Conservation (phyloP, 805 yeast species). For the Torulaspora franciscae region DNA sequence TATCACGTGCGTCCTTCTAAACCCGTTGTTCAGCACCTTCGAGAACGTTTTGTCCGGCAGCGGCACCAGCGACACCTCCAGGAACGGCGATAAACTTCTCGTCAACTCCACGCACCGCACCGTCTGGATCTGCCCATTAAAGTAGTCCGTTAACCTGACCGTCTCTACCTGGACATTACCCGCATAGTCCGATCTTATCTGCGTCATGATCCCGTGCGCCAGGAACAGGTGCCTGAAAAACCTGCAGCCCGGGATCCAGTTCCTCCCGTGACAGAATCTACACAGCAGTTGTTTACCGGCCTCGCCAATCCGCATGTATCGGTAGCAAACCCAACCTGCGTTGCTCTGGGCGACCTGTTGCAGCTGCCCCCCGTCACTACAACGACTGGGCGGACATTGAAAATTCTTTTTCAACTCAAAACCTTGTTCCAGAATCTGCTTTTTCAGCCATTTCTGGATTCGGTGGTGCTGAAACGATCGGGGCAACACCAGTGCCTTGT, state of each 20-base stretch:
- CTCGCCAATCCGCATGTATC: conserved; percentile 10
- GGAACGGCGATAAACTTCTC: conserved; percentile 12
- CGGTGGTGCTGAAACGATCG: conserved; percentile 24
- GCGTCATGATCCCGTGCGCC: conserved; percentile 24
- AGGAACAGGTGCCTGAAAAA: conserved; percentile 21
- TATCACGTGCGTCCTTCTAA: conserved; percentile 17
- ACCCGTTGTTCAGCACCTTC: conserved; percentile 13
- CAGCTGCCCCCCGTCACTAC: neutral
- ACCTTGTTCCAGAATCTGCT: conserved; percentile 11
- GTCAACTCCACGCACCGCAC: conserved; percentile 9
- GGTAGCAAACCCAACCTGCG: conserved; percentile 9
- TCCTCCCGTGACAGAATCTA: conserved; percentile 22
- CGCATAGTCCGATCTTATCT: conserved; percentile 3
- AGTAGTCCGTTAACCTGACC: conserved; percentile 1
- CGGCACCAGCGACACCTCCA: conserved; percentile 17
- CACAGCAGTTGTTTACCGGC: conserved; percentile 18
- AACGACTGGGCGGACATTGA: conserved; percentile 17
- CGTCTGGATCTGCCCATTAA: conserved; percentile 8
- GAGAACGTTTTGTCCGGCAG: conserved; percentile 17
- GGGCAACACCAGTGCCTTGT: conserved; percentile 10
- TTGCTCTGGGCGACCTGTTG: neutral
- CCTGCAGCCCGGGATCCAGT: conserved; percentile 16
- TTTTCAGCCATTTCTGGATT: conserved; percentile 15
- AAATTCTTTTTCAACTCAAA: conserved; percentile 16
- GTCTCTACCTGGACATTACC: neutral